Evolutionary conservation across 2,329 filamentous ascomycete species (phyloP).

Genomic region (Metarhizium album): DNA sequence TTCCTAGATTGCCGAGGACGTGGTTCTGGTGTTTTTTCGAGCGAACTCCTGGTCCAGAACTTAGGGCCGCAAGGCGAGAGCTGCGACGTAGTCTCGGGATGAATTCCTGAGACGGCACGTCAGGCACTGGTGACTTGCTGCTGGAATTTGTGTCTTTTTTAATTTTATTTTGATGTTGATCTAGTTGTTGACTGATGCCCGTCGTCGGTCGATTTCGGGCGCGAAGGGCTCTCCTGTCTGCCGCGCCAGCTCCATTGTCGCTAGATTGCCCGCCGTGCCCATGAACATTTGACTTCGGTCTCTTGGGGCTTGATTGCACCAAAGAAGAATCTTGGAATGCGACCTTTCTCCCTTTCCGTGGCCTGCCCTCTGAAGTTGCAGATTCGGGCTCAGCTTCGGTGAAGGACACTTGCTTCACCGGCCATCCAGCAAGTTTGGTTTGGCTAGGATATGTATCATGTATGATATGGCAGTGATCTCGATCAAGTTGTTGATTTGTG

Average conservation of each 20-base stretch:
- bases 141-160: not conserved
- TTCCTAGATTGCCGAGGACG: not conserved
- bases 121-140: not conserved
- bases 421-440: not conserved
- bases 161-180: not conserved
- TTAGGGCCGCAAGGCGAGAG: slow-evolving; percentile 1
- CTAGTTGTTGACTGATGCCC: not conserved
- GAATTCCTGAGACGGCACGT: not conserved
- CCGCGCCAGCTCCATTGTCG: not conserved
- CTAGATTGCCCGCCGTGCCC: not conserved
- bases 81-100: slow-evolving; percentile 3
- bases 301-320: slow-evolving; percentile 1
- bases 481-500: not conserved
- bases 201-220: not conserved
- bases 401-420: not conserved
- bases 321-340: not conserved
- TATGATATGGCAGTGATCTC: not conserved
- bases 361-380: not conserved
- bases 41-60: not conserved
- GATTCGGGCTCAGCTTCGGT: not conserved
- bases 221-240: not conserved
- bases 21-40: not conserved
- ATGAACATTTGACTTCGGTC: slow-evolving; percentile 1
- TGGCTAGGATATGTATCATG: not conserved
- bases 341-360: slow-evolving; percentile 1